These are phyloP conservation scores for Stemphylium lycopersici DNA, from an alignment of 2,329 filamentous ascomycete species.

Conservation along the genomic window DNA sequence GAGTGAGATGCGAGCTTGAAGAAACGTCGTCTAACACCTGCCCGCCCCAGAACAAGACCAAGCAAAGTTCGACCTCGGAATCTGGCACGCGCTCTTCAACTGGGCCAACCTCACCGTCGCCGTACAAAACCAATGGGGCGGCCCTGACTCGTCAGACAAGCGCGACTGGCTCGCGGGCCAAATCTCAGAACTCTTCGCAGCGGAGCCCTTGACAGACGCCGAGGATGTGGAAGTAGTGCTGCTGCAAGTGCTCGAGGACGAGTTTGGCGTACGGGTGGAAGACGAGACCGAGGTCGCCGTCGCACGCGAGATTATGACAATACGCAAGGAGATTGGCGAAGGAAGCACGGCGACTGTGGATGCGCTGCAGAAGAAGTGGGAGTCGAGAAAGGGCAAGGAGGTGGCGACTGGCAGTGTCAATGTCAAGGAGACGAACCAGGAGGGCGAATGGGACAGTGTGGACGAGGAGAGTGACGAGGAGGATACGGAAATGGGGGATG, in stretches of 20 bases:
- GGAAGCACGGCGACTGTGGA: conserved; percentile 71
- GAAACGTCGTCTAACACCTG: conserved; percentile 8
- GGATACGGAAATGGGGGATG: conserved; percentile 47
- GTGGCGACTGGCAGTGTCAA: conserved; percentile 53
- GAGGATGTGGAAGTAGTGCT: conserved; percentile 85
- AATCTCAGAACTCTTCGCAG: conserved; percentile 76
- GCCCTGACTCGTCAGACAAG: conserved; percentile 81
- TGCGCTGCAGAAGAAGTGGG: conserved; percentile 67
- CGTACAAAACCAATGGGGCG: conserved; percentile 87
- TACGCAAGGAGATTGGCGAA: conserved; percentile 68
- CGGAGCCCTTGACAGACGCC: conserved; percentile 67
- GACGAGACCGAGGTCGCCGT: conserved; percentile 82
- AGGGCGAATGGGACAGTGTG: conserved; percentile 46
- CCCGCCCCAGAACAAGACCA: conserved; percentile 35
- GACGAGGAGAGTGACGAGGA: conserved; percentile 61
- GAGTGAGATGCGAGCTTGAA: background rate
- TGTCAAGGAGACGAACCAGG: conserved; percentile 65
- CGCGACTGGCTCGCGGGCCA: conserved; percentile 95
- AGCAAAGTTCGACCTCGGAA: conserved; percentile 74
- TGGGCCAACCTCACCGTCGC: conserved; percentile 90
- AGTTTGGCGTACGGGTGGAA: conserved; percentile 92
- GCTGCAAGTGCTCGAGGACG: conserved; percentile 90
- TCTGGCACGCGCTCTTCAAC: conserved; percentile 82
- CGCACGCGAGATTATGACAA: conserved; percentile 72
- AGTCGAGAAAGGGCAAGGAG: conserved; percentile 64